A percentile compares a stretch with the other conserved stretches of the same genome.
These are phyloP conservation scores for Aphanomyces cochlioides DNA, from an alignment of 352 stramenopile genomes.

Conservation along the genomic window DNA sequence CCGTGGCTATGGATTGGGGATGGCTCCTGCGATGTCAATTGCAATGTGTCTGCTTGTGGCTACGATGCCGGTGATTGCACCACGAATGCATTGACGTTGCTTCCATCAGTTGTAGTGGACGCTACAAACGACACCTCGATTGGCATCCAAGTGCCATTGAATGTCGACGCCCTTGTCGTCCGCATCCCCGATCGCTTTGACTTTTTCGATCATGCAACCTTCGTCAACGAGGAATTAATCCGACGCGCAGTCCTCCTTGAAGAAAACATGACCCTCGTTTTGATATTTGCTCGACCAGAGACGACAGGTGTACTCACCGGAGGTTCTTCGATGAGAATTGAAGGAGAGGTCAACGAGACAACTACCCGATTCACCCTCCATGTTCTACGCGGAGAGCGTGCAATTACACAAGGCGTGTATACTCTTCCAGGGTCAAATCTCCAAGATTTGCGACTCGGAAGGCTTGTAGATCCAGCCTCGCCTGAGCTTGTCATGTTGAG, in stretches of 20 bases:
- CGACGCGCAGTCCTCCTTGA: constrained; percentile 72
- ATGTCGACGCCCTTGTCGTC: constrained; percentile 61
- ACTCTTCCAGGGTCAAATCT: not conserved
- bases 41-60: constrained; percentile 77
- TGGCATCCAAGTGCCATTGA: constrained; percentile 58
- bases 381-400: constrained; percentile 5
- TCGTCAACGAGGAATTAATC: constrained; percentile 68
- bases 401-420: not conserved
- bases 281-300: constrained; percentile 71
- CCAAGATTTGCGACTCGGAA: not conserved
- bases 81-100: constrained; percentile 37
- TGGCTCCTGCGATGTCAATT: constrained; percentile 64
- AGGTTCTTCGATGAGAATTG: not conserved
- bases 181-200: constrained; percentile 64
- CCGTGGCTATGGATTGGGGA: constrained; percentile 81
- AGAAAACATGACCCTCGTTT: constrained; percentile 63
- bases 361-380: not conserved
- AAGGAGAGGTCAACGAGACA: not conserved
- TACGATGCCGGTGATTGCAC: constrained; percentile 82
- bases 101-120: constrained; percentile 46
- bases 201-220: constrained; percentile 43
- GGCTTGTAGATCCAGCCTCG: not conserved
- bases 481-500: not conserved
- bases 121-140: constrained; percentile 36
- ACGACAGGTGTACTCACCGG: constrained; percentile 6